A percentile compares a stretch with the other conserved stretches of the same genome.
Evolutionary conservation across 495 filamentous ascomycete genomes (phyloP).

Genomic region (Durotheca rogersii): DNA sequence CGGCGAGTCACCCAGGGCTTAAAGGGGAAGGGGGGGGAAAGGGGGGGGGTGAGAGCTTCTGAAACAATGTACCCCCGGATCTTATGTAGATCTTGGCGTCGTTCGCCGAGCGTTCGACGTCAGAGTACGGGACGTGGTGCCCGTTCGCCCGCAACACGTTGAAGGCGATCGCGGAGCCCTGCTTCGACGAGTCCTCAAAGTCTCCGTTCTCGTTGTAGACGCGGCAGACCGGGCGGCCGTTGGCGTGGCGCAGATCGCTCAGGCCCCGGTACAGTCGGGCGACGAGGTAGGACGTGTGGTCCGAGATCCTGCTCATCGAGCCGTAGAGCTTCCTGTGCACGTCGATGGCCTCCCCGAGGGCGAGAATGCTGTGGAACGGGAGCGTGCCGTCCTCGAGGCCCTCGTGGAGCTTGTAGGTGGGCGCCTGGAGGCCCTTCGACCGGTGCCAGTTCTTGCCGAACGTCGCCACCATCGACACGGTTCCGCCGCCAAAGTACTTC

Average conservation of each 20-base stretch:
- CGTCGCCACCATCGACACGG: conserved; percentile 67
- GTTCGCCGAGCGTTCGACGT: conserved; percentile 64
- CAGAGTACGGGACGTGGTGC: conserved; percentile 55
- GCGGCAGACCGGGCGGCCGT: conserved; percentile 56
- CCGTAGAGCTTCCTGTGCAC: conserved; percentile 63
- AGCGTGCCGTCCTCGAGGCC: conserved; percentile 75
- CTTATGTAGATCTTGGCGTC: conserved; percentile 65
- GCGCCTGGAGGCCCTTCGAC: conserved; percentile 51
- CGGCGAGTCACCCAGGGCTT: no score
- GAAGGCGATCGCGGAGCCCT: conserved; percentile 73
- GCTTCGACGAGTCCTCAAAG: conserved; percentile 58
- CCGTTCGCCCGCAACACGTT: conserved; percentile 61
- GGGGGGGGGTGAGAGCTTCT: conserved; percentile 44
- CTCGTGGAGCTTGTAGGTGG: conserved; percentile 56
- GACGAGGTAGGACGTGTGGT: conserved; percentile 61
- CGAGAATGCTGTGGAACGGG: conserved; percentile 76
- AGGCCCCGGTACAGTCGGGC: conserved; percentile 54
- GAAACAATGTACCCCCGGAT: conserved; percentile 59
- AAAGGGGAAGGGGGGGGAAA: no score
- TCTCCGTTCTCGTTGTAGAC: conserved; percentile 59
- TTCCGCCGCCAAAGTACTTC: conserved; percentile 77
- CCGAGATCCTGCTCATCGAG: conserved; percentile 61
- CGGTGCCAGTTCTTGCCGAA: conserved; percentile 63
- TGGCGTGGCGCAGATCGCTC: conserved; percentile 55
- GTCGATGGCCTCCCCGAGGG: conserved; percentile 67